A percentile compares a stretch with the other conserved stretches of the same genome.
These are phyloP conservation scores for Claviceps pazoutovae DNA, from an alignment of 2,329 filamentous ascomycete genomes.

Conservation along the genomic window DNA sequence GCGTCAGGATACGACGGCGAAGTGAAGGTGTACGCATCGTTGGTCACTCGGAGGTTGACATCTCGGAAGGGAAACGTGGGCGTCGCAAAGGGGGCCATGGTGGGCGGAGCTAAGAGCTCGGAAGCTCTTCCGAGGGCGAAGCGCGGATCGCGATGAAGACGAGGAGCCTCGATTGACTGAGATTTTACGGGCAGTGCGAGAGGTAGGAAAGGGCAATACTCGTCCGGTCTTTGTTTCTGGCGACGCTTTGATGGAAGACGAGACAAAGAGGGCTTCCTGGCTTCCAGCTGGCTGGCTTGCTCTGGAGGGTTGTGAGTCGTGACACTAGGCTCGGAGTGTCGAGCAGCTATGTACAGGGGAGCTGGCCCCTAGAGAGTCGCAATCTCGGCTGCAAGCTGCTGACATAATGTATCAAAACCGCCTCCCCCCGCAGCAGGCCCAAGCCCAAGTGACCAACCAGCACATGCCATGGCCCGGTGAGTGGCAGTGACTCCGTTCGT, in stretches of 20 bases:
- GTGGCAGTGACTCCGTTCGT: background rate
- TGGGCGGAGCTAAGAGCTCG: background rate
- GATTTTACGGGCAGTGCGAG: too few relatives aligned
- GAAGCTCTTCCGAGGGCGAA: background rate
- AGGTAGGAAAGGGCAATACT: too few relatives aligned
- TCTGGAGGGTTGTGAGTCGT: too few relatives aligned
- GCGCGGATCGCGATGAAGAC: background rate
- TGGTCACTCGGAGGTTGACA: slow-evolving; percentile 88
- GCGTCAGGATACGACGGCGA: slow-evolving; percentile 88
- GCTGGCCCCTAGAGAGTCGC: too few relatives aligned
- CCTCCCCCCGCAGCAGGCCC: background rate
- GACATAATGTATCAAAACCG: background rate
- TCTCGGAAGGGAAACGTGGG: slow-evolving; percentile 65
- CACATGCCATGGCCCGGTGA: background rate
- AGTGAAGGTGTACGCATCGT: slow-evolving; percentile 89
- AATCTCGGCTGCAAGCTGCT: too few relatives aligned
- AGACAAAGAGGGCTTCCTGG: too few relatives aligned
- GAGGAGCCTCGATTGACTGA: background rate
- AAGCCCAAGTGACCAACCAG: background rate
- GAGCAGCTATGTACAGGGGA: too few relatives aligned
- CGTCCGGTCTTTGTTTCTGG: too few relatives aligned
- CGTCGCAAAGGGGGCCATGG: slow-evolving; percentile 24
- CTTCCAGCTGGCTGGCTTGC: too few relatives aligned
- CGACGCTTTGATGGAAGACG: too few relatives aligned
- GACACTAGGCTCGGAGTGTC: too few relatives aligned